Base-by-base conservation (phyloP, 2,329 filamentous ascomycete genomes). In the Phialophora macrospora region DNA sequence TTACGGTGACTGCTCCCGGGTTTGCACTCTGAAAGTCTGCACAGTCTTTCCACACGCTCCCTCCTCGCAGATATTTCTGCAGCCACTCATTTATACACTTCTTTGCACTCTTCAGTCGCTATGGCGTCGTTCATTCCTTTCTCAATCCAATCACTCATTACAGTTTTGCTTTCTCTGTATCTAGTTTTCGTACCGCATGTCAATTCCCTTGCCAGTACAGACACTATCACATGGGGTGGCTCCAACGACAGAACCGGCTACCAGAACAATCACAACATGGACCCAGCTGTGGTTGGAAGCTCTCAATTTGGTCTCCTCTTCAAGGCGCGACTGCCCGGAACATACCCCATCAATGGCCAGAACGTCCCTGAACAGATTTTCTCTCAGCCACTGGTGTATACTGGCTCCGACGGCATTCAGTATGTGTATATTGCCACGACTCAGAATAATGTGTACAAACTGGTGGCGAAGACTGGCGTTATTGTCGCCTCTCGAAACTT, bases 241-340 rank as follows among this genome's bases (percentile, higher is more conserved):
- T 63, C 65, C 14, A 68, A 65, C 38, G 65, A 67, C 62, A 55
- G 67, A 61, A 68, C 65, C 28, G 70, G 70, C 30, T 74, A 74
- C 66, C 71, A 72, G 24, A 72, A 69, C 22, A 88, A 86, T 72
- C 86, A 88, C 73, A 88, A 88, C 74, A 84, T 88, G 82, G 85
- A 88, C 71, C 86, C 86, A 0, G 79, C 82, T 14, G 77, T 87
- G 8, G 84, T 88, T 1, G 81, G 78, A 48, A 85, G 83, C 62
- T 74, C 81, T 2, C 80, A 84, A 58, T 88, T 80, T 69, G 77
- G 77, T 34, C 75, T 75, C 26, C 70, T 80, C 4, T 76, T 77
- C 44, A 77, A 76, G 4, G 68, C 82, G 0, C 55, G 71, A 0
- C 77, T 87, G 1, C 83, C 85, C 0, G 85, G 85, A 5, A 79